phyloP scores from a whole-genome alignment of 768 basidiomycete genomes.

The Phlegmacium glaucopus region DNA sequence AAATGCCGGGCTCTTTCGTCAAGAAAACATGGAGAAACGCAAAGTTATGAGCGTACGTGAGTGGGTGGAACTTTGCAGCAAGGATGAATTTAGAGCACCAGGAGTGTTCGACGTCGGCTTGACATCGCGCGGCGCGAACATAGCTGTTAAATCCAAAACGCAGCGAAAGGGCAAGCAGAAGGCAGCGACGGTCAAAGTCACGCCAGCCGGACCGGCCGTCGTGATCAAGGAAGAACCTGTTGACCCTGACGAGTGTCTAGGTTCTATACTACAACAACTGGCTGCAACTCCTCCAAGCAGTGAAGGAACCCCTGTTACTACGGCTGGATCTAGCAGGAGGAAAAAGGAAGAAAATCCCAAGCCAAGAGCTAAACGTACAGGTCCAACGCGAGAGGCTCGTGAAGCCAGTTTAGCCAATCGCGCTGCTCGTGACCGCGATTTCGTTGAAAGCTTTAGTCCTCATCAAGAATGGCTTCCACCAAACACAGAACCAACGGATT shows the following conservation, averaged over 20 bases:
- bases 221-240: constrained; percentile 47
- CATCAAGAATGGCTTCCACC: constrained; percentile 76
- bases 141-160: constrained; percentile 24
- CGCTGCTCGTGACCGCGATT: constrained; percentile 44
- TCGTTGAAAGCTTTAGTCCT: constrained; percentile 72
- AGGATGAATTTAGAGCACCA: constrained; percentile 71
- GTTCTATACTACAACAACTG: constrained; percentile 12
- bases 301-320: constrained; percentile 24
- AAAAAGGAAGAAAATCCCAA: constrained; percentile 24
- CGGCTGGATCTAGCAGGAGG: constrained; percentile 15
- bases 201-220: constrained; percentile 43
- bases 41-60: constrained; percentile 81
- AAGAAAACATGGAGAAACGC: constrained; percentile 89
- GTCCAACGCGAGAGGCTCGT: constrained; percentile 45
- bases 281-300: constrained; percentile 40
- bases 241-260: constrained; percentile 30
- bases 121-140: constrained; percentile 37
- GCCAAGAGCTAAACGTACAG: constrained; percentile 30
- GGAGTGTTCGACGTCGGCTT: constrained; percentile 66
- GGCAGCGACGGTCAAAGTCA: constrained; percentile 31
- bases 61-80: constrained; percentile 76
- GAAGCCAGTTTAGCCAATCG: constrained; percentile 49
- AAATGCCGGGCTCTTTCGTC: constrained; percentile 79
- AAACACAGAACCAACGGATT: constrained; percentile 70
- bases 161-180: constrained; percentile 43